Evolutionary conservation across 805 yeast genomes (phyloP).

Genomic region (Saccharomyces paradoxus): DNA sequence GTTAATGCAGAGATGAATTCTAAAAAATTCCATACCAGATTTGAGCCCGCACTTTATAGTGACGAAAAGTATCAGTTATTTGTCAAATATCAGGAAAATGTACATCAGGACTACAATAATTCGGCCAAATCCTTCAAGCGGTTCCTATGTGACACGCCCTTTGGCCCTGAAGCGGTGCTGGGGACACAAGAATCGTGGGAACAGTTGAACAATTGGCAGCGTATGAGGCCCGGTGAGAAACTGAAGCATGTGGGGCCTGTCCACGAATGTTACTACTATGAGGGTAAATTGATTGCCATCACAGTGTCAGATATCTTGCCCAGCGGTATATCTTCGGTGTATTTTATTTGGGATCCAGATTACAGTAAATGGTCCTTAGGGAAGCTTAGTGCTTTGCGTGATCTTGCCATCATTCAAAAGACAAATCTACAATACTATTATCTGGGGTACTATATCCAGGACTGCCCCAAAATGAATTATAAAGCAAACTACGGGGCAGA

Average conservation of each 20-base stretch:
- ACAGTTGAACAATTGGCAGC: slow-evolving; percentile 33
- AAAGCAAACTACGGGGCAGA: slow-evolving; percentile 75
- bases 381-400: slow-evolving; percentile 66
- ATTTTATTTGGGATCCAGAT: slow-evolving; percentile 84
- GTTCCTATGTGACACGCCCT: slow-evolving; percentile 67
- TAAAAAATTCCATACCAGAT: slow-evolving; percentile 32
- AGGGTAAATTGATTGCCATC: slow-evolving; percentile 58
- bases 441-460: slow-evolving; percentile 72
- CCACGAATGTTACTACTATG: slow-evolving; percentile 70
- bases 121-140: slow-evolving; percentile 43
- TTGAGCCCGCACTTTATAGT: slow-evolving; percentile 46
- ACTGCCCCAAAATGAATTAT: slow-evolving; percentile 76
- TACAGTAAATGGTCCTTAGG: slow-evolving; percentile 65
- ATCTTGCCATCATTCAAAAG: slow-evolving; percentile 46
- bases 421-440: slow-evolving; percentile 44
- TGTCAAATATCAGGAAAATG: slow-evolving; percentile 57
- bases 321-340: slow-evolving; percentile 68
- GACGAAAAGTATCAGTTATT: slow-evolving; percentile 55
- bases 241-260: slow-evolving; percentile 45
- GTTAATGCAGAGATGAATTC: slow-evolving; percentile 31
- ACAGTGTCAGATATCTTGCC: slow-evolving; percentile 76
- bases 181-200: slow-evolving; percentile 24
- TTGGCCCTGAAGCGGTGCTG: slow-evolving; percentile 26
- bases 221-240: slow-evolving; percentile 9
- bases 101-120: slow-evolving; percentile 59